Evolutionary conservation across 2,329 filamentous ascomycete species (phyloP), one percentile per base, ranked within the genome.

Genomic region (Tricladium varicosporioides): DNA sequence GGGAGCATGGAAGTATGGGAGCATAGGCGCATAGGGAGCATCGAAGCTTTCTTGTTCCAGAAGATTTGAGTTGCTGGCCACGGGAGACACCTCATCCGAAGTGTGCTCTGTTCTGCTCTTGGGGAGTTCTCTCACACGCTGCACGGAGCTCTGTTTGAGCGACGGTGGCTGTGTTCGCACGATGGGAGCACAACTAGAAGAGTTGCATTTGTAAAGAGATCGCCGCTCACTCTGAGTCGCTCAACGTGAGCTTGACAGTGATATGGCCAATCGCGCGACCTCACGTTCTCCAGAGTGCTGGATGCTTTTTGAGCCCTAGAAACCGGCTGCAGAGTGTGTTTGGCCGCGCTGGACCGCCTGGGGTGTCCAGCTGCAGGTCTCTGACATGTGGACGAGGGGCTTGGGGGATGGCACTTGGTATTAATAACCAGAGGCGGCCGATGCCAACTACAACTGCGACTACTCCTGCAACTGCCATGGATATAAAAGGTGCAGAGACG

Each of bases 61-160:
- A 45, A 51, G 22, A 11, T 18, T 36, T 44, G 46, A 19, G 16
- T 36, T 36, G 18, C 19, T 44, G 36, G n/a, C 8, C 11, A 11
- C 56, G 54, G 60, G 54, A 56, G 55, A 59, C 54, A 51, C 51
- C 56, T 27, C 56, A 60, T 63, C 59, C 57, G 56, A 61, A 58
- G 33, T 47, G n/a, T 31, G 44, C 54, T 53, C 54, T 45, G 36
- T 40, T 4, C 36, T 40, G 36, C 36, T 40, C 11, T 40, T n/a
- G 11, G 10, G 3, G 50, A 22, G 33, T 15, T 43, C 40, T 53
- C 59, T 52, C 45, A 56, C 53, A 53, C 57, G 36, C 49, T 50
- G 56, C 59, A 59, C 57, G 49, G 54, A 54, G 51, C 49, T 47
- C 45, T 52, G 61, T 65, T 65, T 65, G 61, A 61, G 40, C 53